Percentiles rank a stretch among this genome's conserved stretches.
These are phyloP conservation scores for Ustulina deusta DNA, from an alignment of 2,329 filamentous ascomycete genomes.

Conservation along the genomic window DNA sequence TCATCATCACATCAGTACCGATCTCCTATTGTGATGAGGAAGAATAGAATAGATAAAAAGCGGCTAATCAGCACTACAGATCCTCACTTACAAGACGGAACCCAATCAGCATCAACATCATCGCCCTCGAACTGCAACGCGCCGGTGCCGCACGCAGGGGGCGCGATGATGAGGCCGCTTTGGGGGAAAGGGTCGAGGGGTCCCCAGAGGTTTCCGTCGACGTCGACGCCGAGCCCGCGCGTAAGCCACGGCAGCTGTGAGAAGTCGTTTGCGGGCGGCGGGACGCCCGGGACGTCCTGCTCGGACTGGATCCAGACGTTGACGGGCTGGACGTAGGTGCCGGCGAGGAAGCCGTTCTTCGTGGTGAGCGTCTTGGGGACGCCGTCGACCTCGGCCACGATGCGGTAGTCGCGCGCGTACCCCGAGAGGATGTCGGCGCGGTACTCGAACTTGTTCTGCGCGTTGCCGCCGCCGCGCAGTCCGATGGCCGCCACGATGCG, in stretches of 20 bases:
- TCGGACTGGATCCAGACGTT: conserved; percentile 55
- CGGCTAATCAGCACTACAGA: not conserved
- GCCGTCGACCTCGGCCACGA: conserved; percentile 52
- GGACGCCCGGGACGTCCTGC: conserved; percentile 52
- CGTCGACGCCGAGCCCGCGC: conserved; percentile 52
- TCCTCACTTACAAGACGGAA: conserved; percentile 39
- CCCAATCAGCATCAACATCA: conserved; percentile 39
- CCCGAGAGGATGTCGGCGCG: conserved; percentile 50
- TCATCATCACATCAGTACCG: conserved; percentile 4
- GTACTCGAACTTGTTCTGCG: conserved; percentile 55
- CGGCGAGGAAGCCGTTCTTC: conserved; percentile 53
- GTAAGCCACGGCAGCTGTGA: conserved; percentile 54
- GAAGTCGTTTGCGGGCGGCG: conserved; percentile 53
- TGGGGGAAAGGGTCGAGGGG: conserved; percentile 55
- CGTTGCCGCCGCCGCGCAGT: conserved; percentile 50
- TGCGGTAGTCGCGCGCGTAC: conserved; percentile 54
- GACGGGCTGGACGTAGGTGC: conserved; percentile 53
- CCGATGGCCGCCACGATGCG: conserved; percentile 52
- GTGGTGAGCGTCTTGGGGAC: conserved; percentile 49
- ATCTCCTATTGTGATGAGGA: not conserved
- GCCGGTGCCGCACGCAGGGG: conserved; percentile 37
- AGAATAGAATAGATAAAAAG: not conserved
- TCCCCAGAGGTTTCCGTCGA: conserved; percentile 53
- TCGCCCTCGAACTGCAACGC: conserved; percentile 33
- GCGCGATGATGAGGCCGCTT: conserved; percentile 51